A percentile compares a stretch with the other conserved stretches of the same genome.
Conservation (phyloP, 306 rosid species). For the Fragaria ananassa region DNA sequence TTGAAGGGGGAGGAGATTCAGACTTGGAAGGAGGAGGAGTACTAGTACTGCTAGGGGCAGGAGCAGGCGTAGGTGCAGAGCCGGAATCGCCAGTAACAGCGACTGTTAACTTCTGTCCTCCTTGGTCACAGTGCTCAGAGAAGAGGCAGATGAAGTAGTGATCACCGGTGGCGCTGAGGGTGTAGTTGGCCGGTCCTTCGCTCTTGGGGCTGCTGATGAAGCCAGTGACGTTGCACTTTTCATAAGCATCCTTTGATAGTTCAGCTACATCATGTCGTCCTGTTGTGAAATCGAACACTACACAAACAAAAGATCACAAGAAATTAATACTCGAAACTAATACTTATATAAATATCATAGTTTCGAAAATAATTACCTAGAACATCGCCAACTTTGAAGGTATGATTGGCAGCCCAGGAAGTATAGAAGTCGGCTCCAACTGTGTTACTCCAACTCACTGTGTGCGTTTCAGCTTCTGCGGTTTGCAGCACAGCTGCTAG, state of each 20-base stretch:
- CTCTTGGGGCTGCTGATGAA: neutral
- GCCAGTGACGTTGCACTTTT: slow-evolving; percentile 5
- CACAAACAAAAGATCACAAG: neutral
- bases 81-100: neutral
- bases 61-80: neutral
- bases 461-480: slow-evolving; percentile 13
- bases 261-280: slow-evolving; percentile 15
- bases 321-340: neutral
- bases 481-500: neutral
- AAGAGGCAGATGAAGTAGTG: slow-evolving; percentile 21
- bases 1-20: neutral
- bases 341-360: neutral
- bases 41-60: neutral
- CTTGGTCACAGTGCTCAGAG: slow-evolving; percentile 7
- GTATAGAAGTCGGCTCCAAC: neutral
- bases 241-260: slow-evolving; percentile 7
- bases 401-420: slow-evolving; percentile 17
- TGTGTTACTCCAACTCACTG: slow-evolving; percentile 7
- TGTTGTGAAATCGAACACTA: slow-evolving; percentile 1
- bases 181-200: slow-evolving; percentile 21
- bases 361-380: slow-evolving; percentile 13
- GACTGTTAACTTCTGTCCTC: slow-evolving; percentile 26
- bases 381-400: slow-evolving; percentile 15
- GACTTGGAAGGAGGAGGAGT: neutral
- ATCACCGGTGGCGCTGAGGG: slow-evolving; percentile 5